A percentile compares a stretch with the other conserved stretches of the same genome.
phyloP scores from a whole-genome alignment of 139 green algal species.

The Nannochloris sp. region DNA sequence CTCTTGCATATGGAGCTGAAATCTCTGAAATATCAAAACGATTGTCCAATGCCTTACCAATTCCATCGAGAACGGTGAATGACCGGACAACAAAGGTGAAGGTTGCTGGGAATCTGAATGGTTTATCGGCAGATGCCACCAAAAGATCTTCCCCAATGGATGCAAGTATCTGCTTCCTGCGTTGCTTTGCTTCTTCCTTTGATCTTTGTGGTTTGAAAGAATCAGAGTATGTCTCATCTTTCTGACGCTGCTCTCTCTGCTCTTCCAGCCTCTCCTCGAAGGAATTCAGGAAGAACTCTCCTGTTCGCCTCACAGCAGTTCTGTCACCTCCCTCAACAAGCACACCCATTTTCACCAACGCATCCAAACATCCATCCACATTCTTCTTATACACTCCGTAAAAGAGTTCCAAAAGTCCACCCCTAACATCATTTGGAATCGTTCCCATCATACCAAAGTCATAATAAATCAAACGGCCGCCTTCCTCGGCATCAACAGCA shows the following conservation, averaged over 20 bases:
- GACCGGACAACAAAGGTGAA: conserved; percentile 93
- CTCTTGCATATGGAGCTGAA: conserved; percentile 79
- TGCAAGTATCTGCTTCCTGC: conserved; percentile 79
- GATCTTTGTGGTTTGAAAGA: conserved; percentile 71
- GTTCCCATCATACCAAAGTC: conserved; percentile 84
- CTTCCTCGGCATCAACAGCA: conserved; percentile 66
- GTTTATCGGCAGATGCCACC: conserved; percentile 87
- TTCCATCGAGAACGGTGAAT: conserved; percentile 93
- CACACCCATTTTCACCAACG: conserved; percentile 85
- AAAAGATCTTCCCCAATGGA: conserved; percentile 93
- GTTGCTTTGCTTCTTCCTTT: conserved; percentile 57
- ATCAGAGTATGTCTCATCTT: conserved; percentile 39
- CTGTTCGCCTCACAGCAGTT: conserved; percentile 80
- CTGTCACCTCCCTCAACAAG: conserved; percentile 77
- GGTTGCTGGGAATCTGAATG: conserved; percentile 94
- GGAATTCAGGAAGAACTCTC: conserved; percentile 90
- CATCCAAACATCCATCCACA: conserved; percentile 75
- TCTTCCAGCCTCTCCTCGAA: conserved; percentile 69
- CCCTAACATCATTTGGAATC: conserved; percentile 44
- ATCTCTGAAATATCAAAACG: conserved; percentile 99
- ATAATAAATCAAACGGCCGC: conserved; percentile 90
- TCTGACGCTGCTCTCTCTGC: conserved; percentile 28
- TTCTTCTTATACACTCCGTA: conserved; percentile 94
- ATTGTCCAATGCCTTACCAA: conserved; percentile 90
- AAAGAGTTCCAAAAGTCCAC: conserved; percentile 82